phyloP scores from a whole-genome alignment of 2,329 filamentous ascomycete genomes.

The Microcyclosporella mali region DNA sequence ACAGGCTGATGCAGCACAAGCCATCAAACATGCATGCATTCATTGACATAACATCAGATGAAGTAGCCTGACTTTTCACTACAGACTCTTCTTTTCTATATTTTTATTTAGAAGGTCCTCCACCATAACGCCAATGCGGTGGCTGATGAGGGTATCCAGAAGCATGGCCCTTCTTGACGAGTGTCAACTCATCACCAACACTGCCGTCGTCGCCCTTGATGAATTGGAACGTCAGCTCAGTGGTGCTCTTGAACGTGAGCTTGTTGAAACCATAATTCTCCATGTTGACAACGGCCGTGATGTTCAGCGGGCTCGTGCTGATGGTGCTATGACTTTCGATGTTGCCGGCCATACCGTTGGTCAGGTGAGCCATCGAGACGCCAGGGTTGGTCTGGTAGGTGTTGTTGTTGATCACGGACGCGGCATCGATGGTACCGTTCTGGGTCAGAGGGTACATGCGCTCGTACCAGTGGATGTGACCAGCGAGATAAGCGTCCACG shows the following conservation, averaged over 20 bases:
- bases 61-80: too few relatives aligned
- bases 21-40: too few relatives aligned
- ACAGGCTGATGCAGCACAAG: too few relatives aligned
- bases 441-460: slow-evolving; percentile 35
- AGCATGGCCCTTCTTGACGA: slow-evolving; percentile 16
- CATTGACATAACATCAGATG: too few relatives aligned
- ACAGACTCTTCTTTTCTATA: too few relatives aligned
- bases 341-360: slow-evolving; percentile 51
- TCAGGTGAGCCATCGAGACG: slow-evolving; percentile 45
- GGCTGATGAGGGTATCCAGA: slow-evolving; percentile 16
- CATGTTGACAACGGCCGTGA: slow-evolving; percentile 43
- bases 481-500: slow-evolving; percentile 42
- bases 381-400: slow-evolving; percentile 46
- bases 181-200: slow-evolving; percentile 20
- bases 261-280: slow-evolving; percentile 47
- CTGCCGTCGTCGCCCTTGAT: slow-evolving; percentile 35
- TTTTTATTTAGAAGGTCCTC: too few relatives aligned
- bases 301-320: slow-evolving; percentile 30
- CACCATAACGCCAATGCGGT: neutral
- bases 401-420: slow-evolving; percentile 42
- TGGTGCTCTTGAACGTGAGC: slow-evolving; percentile 39
- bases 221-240: slow-evolving; percentile 41
- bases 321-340: slow-evolving; percentile 46
- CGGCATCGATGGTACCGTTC: slow-evolving; percentile 39
- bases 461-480: slow-evolving; percentile 46